These are phyloP conservation scores for thale cress (Arabidopsis thaliana) DNA, from an alignment of 345 rosid genomes.

Conservation along the genomic window DNA sequence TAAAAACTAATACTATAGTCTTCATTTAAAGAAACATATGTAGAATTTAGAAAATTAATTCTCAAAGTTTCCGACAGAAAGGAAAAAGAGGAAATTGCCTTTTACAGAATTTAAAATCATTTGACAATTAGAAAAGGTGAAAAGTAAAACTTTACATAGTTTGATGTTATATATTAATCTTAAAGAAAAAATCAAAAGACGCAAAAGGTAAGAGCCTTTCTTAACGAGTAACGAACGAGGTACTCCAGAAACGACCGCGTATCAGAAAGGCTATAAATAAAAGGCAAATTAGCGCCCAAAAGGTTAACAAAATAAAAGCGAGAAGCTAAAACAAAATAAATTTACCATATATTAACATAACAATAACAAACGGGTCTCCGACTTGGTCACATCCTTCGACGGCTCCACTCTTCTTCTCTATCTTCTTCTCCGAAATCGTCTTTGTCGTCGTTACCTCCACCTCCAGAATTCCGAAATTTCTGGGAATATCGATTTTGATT, in stretches of 20 bases:
- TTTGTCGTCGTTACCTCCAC: background rate
- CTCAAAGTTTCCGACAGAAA: background rate
- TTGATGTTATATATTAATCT: background rate
- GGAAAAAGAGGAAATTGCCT: constrained; percentile 4
- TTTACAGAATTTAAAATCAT: constrained; percentile 2
- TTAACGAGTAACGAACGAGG: background rate
- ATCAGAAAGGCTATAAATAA: constrained; percentile 4
- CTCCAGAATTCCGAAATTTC: background rate
- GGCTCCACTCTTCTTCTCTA: constrained; percentile 37
- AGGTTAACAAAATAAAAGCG: constrained; percentile 1
- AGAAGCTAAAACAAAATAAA: background rate
- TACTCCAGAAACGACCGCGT: background rate
- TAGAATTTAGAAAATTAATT: background rate
- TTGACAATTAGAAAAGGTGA: constrained; percentile 22
- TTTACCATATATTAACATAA: constrained; percentile 1
- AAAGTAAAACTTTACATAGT: constrained; percentile 1
- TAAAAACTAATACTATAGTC: too few species aligned
- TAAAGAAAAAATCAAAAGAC: background rate
- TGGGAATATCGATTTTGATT: background rate
- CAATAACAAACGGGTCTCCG: background rate
- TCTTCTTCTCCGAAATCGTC: constrained; percentile 23
- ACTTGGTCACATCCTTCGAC: constrained; percentile 35
- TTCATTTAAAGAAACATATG: background rate
- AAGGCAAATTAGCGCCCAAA: constrained; percentile 36
- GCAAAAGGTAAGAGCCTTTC: background rate